Evolutionary conservation across 1,284 basidiomycete species (phyloP).

Genomic region (Singerocomus inundabilis): DNA sequence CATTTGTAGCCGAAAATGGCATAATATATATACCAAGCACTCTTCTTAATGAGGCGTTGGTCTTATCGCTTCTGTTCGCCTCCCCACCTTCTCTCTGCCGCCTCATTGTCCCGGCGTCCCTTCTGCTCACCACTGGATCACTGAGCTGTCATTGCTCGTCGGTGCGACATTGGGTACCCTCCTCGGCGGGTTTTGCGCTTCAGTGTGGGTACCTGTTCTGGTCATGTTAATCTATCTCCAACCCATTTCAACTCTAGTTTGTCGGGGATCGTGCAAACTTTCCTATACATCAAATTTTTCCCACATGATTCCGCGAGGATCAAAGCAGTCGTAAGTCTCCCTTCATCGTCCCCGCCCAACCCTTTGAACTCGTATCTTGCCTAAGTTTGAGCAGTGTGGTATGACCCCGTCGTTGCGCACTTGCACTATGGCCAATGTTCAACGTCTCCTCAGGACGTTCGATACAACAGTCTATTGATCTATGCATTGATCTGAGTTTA

Average conservation of each 20-base stretch:
- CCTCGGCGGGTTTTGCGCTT: slow-evolving; percentile 42
- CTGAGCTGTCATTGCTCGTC: slow-evolving; percentile 9
- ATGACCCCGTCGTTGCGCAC: background rate
- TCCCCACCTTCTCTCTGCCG: background rate
- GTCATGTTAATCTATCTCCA: background rate
- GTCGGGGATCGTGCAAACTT: slow-evolving; percentile 43
- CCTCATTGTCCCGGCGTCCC: background rate
- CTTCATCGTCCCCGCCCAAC: background rate
- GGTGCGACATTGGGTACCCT: slow-evolving; percentile 42
- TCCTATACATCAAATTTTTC: slow-evolving; percentile 45
- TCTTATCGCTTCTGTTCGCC: background rate
- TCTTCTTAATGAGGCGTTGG: background rate
- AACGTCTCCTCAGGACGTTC: slow-evolving; percentile 18
- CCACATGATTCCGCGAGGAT: slow-evolving; percentile 33
- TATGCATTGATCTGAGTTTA: slow-evolving; percentile 32
- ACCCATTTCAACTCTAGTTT: slow-evolving; percentile 31
- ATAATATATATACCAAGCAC: no score
- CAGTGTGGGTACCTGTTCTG: slow-evolving; percentile 27
- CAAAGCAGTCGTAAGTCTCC: slow-evolving; percentile 39
- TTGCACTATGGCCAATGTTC: slow-evolving; percentile 3
- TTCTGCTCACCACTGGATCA: background rate
- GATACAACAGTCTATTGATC: slow-evolving; percentile 29
- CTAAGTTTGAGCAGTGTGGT: slow-evolving; percentile 32
- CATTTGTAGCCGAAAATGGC: no score
- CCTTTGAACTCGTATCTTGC: background rate